Percentiles rank a stretch among this genome's conserved stretches.
Conservation (phyloP, 164 flowering plant species). For the Piper betle region DNA sequence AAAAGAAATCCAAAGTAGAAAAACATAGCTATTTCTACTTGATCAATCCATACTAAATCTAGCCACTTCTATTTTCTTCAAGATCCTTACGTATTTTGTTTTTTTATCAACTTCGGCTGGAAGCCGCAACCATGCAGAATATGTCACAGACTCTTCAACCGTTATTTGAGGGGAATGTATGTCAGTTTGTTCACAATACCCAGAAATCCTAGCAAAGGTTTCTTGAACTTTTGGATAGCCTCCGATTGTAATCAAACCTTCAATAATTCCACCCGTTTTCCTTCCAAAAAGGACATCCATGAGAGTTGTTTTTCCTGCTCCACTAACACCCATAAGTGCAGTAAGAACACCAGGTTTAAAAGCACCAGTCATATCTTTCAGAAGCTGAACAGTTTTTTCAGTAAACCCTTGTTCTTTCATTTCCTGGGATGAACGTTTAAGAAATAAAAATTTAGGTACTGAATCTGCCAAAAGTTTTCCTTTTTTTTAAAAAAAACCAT, state of each 20-base stretch:
- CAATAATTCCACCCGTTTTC: constrained; percentile 60
- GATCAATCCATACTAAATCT: neutral
- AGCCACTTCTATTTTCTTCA: neutral
- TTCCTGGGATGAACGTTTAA: constrained; percentile 24
- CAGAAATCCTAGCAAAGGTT: constrained; percentile 77
- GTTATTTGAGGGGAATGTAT: constrained; percentile 75
- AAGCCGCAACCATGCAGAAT: constrained; percentile 72
- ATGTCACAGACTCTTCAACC: constrained; percentile 58
- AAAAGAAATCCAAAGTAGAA: no score
- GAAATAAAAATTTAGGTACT: neutral
- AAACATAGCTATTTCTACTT: no score
- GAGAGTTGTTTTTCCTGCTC: constrained; percentile 82
- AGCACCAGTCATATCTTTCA: constrained; percentile 49
- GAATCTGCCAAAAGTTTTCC: no score
- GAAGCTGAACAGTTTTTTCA: constrained; percentile 51
- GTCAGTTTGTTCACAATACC: constrained; percentile 76
- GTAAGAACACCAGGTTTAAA: constrained; percentile 74
- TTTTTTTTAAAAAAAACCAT: neutral
- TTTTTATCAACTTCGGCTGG: constrained; percentile 34
- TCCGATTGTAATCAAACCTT: constrained; percentile 58
- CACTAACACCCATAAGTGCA: constrained; percentile 84
- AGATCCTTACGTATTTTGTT: constrained; percentile 37
- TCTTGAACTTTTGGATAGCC: constrained; percentile 68
- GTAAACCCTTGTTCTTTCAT: constrained; percentile 53
- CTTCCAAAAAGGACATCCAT: constrained; percentile 81